Percentiles rank a stretch among this genome's conserved stretches.
These are phyloP conservation scores for Funneliformis caledonium DNA, from an alignment of 371 early-diverging fungal species.

Conservation along the genomic window DNA sequence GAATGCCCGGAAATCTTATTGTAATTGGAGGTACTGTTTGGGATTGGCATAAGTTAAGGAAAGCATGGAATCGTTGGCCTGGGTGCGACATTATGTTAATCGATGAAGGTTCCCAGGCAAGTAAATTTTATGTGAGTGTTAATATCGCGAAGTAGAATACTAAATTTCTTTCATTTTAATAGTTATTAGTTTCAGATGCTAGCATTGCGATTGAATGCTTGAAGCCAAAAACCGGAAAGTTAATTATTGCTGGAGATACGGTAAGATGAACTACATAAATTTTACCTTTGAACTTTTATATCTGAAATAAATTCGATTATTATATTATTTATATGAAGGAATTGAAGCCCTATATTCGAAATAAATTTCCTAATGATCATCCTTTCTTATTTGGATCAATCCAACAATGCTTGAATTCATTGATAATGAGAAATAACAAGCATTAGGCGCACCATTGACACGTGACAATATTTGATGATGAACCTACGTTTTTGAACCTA, in stretches of 20 bases:
- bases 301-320: too few species aligned
- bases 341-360: slow-evolving; percentile 58
- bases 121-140: not conserved
- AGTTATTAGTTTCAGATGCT: slow-evolving; percentile 58
- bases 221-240: slow-evolving; percentile 48
- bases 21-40: slow-evolving; percentile 63
- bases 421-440: too few species aligned
- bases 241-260: slow-evolving; percentile 66
- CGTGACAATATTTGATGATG: too few species aligned
- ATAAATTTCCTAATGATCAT: slow-evolving; percentile 52
- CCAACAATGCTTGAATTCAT: slow-evolving; percentile 53
- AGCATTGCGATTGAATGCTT: slow-evolving; percentile 55
- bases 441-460: too few species aligned
- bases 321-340: slow-evolving; percentile 42
- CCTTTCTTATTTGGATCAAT: slow-evolving; percentile 60
- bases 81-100: slow-evolving; percentile 58
- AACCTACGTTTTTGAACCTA: too few species aligned
- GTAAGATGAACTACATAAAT: not conserved
- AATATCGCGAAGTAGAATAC: too few species aligned
- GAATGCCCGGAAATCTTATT: slow-evolving; percentile 39
- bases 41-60: slow-evolving; percentile 54
- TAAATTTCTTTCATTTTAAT: not conserved
- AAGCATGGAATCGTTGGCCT: slow-evolving; percentile 41
- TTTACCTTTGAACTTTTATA: too few species aligned
- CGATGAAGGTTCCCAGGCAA: slow-evolving; percentile 61